Evolutionary conservation across 2,329 filamentous ascomycete genomes (phyloP), one percentile per base, ranked within the genome.

Genomic region (Leptoxyphium fumago): DNA sequence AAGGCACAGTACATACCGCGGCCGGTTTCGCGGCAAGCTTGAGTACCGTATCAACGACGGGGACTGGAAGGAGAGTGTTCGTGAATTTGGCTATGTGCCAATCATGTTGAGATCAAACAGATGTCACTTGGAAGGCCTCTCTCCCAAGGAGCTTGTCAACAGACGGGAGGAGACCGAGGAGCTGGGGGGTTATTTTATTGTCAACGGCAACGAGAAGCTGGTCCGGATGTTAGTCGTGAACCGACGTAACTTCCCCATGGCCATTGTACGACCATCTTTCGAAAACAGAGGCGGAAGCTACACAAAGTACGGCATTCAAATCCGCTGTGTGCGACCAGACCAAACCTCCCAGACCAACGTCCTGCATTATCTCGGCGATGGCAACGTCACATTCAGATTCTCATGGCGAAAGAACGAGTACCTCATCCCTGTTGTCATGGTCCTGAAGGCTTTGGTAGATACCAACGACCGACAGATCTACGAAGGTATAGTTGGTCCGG

Each of bases 331-430:
- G 44, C 79, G 91, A 46, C 88, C 88, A n/a, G 91, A 98, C 64
- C 87, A 98, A 66, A 95, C 89, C 8, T 95, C 88, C 28, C 89
- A 96, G 64, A 96, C 89, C 32, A 98, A 96, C 58, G 87, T 94
- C 29, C 73, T 98, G 41, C 91, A 98, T 66, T 98, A 96, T 63
- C 75, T 98, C 45, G 86, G 75, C 55, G 91, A 98, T 61, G 91
- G 91, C 51, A 96, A 95, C 63, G 80, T 96, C 55, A 96, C 86
- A 0, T 94, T 98, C 66, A 77, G 91, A 45, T 98, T 98, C 65
- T 95, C 89, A 6, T 98, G 89, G 89, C 76, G 88, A 53, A 98
- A 98, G 67, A 86, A 87, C 54, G 91, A 98, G 64, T 98, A 86
- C 58, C 76, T 98, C n/a, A 76, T 98, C 2, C 91, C 91, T 1